Base-by-base conservation (phyloP, 2,329 filamentous ascomycete species). In the Penicillium sp. region DNA sequence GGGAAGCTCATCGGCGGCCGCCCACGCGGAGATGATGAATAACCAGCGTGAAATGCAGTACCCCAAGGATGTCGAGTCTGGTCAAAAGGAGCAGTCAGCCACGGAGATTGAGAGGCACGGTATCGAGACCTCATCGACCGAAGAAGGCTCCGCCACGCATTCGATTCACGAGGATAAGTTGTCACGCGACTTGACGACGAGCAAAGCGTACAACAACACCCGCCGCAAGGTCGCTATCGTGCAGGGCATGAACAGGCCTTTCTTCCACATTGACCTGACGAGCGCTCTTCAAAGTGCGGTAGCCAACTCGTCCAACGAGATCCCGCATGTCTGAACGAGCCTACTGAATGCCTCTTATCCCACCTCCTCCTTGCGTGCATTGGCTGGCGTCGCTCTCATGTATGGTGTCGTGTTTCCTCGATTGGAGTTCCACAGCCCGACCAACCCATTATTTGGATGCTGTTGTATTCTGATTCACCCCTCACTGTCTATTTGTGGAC, bases 231-330 rank as follows among this genome's bases (percentile, higher is more conserved):
- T 80, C 27, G 84, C 86, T 1, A 78, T 88, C 4, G 83, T 97
- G 12, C 85, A 90, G 56, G 88, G 91, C n/a, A 73, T 94, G 53
- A 93, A 95, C 68, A 75, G 88, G 58, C 91, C 93, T 4, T 79
- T 96, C 57, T 97, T 98, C 79, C 93, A 98, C 65, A 81, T 95
- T 45, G 93, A 97, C 66, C 72, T 97, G 44, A 93, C 88, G 4
- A 90, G 84, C 61, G 93, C 93, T 5, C 70, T 97, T 58, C 88
- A 96, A 68, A 89, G 85, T 59, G 91, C 90, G 3, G 81, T 96
- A 59, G 82, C 84, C 28, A 95, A 94, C 57, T 79, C 88, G 0
- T 81, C 88, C 68, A 56, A 60, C 12, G 49, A 48, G 41, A 48
- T 57, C 9, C 57, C 54, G 1, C 43, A 43, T 9, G 3, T 49